phyloP scores from a whole-genome alignment of 805 yeast species.

The Ogataea nakhonphanomensis region DNA sequence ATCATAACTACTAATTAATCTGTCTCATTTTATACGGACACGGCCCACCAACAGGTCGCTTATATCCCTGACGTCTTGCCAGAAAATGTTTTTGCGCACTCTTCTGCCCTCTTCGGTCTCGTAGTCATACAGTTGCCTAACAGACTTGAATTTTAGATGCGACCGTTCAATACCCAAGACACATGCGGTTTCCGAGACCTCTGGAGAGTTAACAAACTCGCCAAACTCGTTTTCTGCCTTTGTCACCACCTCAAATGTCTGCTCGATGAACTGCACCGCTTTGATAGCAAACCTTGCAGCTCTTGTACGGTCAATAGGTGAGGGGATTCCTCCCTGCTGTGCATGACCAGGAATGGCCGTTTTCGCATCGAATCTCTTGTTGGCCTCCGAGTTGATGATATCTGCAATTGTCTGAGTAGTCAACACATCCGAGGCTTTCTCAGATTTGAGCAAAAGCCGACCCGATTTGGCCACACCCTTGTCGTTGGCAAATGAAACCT shows the following conservation, averaged over 20 bases:
- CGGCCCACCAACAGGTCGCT: conserved; percentile 86
- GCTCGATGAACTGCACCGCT: conserved; percentile 68
- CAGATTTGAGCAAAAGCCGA: conserved; percentile 63
- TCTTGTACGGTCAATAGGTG: conserved; percentile 72
- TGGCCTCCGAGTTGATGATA: conserved; percentile 59
- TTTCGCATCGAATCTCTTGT: conserved; percentile 68
- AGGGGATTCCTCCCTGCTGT: conserved; percentile 79
- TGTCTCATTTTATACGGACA: conserved; percentile 25
- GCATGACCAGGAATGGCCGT: conserved; percentile 86
- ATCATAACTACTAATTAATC: background rate
- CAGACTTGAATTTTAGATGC: conserved; percentile 68
- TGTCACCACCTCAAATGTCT: conserved; percentile 21
- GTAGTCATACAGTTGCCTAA: conserved; percentile 74
- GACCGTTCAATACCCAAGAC: conserved; percentile 83
- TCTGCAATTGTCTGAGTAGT: conserved; percentile 68
- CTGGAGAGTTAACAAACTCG: conserved; percentile 26
- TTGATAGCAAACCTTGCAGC: conserved; percentile 70
- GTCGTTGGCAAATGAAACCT: conserved; percentile 55
- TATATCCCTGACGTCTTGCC: conserved; percentile 72
- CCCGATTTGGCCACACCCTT: conserved; percentile 68
- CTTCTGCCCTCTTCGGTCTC: conserved; percentile 81
- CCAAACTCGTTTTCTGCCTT: conserved; percentile 28
- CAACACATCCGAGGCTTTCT: conserved; percentile 64
- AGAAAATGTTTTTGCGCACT: conserved; percentile 85
- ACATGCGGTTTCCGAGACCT: conserved; percentile 55